These are phyloP conservation scores for Galerina marginata DNA, from an alignment of 768 basidiomycete species.

Conservation along the genomic window DNA sequence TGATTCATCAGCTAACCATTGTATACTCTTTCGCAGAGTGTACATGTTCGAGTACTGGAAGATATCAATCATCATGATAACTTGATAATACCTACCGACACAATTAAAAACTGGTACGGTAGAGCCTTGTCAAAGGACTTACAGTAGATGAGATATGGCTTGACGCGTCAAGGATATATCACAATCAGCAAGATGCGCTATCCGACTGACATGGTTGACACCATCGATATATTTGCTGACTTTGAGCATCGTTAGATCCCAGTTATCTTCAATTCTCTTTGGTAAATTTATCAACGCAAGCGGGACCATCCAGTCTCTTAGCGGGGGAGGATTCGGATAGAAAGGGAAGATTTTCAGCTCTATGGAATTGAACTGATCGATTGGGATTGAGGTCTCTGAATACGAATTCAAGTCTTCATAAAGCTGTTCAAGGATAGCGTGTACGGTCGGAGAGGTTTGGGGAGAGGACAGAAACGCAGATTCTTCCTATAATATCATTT, in stretches of 20 bases:
- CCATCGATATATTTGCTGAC: constrained; percentile 88
- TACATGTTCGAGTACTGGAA: constrained; percentile 99
- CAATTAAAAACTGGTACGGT: constrained; percentile 12
- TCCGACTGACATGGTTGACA: constrained; percentile 87
- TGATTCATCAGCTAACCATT: constrained; percentile 84
- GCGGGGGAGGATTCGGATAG: constrained; percentile 90
- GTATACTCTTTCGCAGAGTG: constrained; percentile 83
- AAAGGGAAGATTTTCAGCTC: constrained; percentile 97
- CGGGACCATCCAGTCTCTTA: constrained; percentile 96
- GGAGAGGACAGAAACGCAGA: constrained; percentile 85
- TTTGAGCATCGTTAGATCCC: constrained; percentile 95
- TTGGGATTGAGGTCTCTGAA: constrained; percentile 91
- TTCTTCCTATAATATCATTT: constrained; percentile 67
- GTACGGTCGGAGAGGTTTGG: constrained; percentile 66
- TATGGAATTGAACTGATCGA: constrained; percentile 92
- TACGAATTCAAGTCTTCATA: constrained; percentile 98
- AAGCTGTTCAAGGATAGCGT: constrained; percentile 91
- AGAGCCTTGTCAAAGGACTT: constrained; percentile 30
- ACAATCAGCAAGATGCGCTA: constrained; percentile 91
- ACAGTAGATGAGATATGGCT: constrained; percentile 93
- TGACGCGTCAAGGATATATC: constrained; percentile 82
- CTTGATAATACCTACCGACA: constrained; percentile 83
- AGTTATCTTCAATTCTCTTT: constrained; percentile 85
- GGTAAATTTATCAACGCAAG: constrained; percentile 84
- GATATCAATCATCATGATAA: constrained; percentile 95